Evolutionary conservation across 176 grass and related monocot species (phyloP).

Genomic region (Avena insularis): DNA sequence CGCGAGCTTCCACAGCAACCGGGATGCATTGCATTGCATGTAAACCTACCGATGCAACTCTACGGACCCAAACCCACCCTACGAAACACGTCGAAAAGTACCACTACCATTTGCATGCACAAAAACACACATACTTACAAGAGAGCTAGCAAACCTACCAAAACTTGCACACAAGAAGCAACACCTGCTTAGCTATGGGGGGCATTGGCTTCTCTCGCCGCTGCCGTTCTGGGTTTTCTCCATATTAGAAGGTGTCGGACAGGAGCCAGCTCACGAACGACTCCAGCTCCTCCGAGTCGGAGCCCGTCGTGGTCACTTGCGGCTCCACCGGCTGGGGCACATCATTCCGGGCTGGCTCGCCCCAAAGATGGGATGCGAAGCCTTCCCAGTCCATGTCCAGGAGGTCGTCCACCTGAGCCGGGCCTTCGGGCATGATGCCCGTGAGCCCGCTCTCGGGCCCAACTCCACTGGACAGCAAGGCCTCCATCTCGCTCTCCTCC

Average conservation of each 20-base stretch:
- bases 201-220: background rate
- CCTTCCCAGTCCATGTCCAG: conserved; percentile 77
- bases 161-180: conserved; percentile 27
- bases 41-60: background rate
- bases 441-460: background rate
- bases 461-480: conserved; percentile 21
- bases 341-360: conserved; percentile 15
- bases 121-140: background rate
- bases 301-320: background rate
- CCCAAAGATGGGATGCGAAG: conserved; percentile 59
- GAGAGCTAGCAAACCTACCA: conserved; percentile 34
- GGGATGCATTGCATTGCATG: background rate
- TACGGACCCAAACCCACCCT: background rate
- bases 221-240: background rate
- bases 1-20: conserved; percentile 20
- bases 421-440: background rate
- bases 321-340: background rate
- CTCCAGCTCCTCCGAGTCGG: conserved; percentile 49
- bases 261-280: conserved; percentile 68
- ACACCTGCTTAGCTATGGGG: background rate
- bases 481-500: conserved; percentile 57
- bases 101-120: background rate
- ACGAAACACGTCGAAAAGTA: background rate
- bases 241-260: conserved; percentile 49
- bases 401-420: conserved; percentile 46